These are phyloP conservation scores for Mariannaea elegans DNA, from an alignment of 2,329 filamentous ascomycete species.

Conservation along the genomic window DNA sequence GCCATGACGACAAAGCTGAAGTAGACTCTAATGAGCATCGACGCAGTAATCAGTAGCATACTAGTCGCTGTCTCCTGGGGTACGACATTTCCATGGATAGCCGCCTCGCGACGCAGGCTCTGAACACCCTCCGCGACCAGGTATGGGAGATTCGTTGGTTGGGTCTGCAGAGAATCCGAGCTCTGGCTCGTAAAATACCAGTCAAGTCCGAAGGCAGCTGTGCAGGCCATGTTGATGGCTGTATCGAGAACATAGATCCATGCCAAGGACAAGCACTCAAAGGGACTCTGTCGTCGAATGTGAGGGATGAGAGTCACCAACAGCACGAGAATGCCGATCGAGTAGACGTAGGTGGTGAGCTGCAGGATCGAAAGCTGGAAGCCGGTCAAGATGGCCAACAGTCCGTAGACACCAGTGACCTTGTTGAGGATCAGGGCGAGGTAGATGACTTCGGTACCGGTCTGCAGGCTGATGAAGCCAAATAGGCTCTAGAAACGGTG, in stretches of 20 bases:
- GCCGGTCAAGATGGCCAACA: slow-evolving; percentile 88
- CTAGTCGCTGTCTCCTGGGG: slow-evolving; percentile 74
- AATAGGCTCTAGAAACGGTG: slow-evolving; percentile 74
- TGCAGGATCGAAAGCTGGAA: slow-evolving; percentile 84
- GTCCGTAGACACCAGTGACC: slow-evolving; percentile 87
- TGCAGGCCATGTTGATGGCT: slow-evolving; percentile 82
- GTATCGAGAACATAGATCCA: slow-evolving; percentile 89
- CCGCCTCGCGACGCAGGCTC: slow-evolving; percentile 45
- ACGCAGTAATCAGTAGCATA: slow-evolving; percentile 76
- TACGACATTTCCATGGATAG: slow-evolving; percentile 47
- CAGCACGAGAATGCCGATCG: slow-evolving; percentile 73
- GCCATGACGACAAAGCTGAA: slow-evolving; percentile 86
- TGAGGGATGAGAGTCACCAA: slow-evolving; percentile 78
- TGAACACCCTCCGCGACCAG: slow-evolving; percentile 47
- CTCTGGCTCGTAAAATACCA: slow-evolving; percentile 81
- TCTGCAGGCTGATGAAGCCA: slow-evolving; percentile 85
- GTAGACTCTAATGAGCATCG: slow-evolving; percentile 83
- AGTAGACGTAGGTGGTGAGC: slow-evolving; percentile 92
- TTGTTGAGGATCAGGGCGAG: slow-evolving; percentile 91
- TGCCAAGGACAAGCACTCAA: slow-evolving; percentile 82
- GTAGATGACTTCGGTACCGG: slow-evolving; percentile 85
- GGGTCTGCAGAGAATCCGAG: slow-evolving; percentile 47
- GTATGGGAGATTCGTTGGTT: slow-evolving; percentile 34
- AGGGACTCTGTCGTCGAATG: slow-evolving; percentile 79
- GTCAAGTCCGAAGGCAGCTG: slow-evolving; percentile 79